These are phyloP conservation scores for Podospora fimiseda DNA, from an alignment of 495 filamentous ascomycete genomes.

Conservation along the genomic window DNA sequence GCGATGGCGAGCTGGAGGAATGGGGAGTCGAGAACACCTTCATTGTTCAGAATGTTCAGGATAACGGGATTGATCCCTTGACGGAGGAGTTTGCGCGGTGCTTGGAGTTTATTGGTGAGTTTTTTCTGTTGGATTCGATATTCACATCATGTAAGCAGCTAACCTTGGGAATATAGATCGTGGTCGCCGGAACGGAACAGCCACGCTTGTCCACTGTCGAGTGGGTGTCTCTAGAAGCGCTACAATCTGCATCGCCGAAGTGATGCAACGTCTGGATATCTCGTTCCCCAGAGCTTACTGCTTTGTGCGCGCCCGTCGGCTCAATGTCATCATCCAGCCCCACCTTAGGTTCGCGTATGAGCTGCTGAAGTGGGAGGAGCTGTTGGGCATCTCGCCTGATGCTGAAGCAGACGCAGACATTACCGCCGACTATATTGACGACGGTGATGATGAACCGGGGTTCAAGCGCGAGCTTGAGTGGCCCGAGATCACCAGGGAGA, in stretches of 20 bases:
- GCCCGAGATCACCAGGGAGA: conserved; percentile 79
- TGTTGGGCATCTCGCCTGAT: conserved; percentile 23
- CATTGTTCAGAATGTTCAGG: conserved; percentile 77
- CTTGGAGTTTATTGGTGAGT: conserved; percentile 84
- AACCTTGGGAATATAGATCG: conserved; percentile 46
- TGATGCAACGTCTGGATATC: conserved; percentile 72
- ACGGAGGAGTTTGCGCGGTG: conserved; percentile 83
- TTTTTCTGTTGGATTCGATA: not conserved
- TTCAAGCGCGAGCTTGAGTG: conserved; percentile 79
- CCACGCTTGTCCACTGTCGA: conserved; percentile 94
- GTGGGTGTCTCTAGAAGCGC: conserved; percentile 93
- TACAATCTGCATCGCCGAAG: conserved; percentile 97
- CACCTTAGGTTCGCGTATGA: conserved; percentile 58
- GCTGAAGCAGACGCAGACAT: conserved; percentile 13
- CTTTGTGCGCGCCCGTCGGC: conserved; percentile 82
- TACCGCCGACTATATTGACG: not conserved
- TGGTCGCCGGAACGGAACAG: conserved; percentile 64
- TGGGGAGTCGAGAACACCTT: conserved; percentile 73
- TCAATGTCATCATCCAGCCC: conserved; percentile 63
- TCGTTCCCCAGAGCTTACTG: conserved; percentile 94
- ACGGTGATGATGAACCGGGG: conserved; percentile 24
- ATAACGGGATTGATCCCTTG: conserved; percentile 92
- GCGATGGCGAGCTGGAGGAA: conserved; percentile 53
- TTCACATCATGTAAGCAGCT: conserved; percentile 1
- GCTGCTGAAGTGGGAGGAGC: conserved; percentile 92